A percentile compares a stretch with the other conserved stretches of the same genome.
Conservation (phyloP, 345 rosid genomes). For the Luvunga scandens region DNA sequence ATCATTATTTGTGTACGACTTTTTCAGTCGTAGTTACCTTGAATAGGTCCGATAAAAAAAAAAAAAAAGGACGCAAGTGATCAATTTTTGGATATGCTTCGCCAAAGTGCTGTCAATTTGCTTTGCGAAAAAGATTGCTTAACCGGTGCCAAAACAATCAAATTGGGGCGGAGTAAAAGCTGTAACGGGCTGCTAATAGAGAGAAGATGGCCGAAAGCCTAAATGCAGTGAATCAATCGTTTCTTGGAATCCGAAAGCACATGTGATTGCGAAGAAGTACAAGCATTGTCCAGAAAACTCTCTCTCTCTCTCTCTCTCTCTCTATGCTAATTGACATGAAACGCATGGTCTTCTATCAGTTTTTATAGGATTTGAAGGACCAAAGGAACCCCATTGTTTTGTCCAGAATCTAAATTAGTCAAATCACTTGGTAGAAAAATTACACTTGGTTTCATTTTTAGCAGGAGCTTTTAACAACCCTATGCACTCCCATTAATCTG, state of each 20-base stretch:
- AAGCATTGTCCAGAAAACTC: background rate
- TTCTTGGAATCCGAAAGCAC: background rate
- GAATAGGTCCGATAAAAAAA: too few species aligned
- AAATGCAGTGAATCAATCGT: background rate
- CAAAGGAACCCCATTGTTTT: background rate
- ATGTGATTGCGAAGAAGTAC: background rate
- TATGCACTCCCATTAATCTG: background rate
- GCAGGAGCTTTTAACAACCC: conserved; percentile 1
- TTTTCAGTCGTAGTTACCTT: too few species aligned
- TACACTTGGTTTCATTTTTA: background rate
- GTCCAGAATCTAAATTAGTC: background rate
- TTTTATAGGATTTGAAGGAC: background rate
- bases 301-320: too few species aligned
- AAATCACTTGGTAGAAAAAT: background rate
- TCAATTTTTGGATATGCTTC: background rate
- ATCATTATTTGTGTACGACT: too few species aligned
- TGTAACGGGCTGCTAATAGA: background rate
- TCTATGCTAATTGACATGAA: background rate
- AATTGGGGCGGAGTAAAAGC: background rate
- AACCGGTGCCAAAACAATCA: background rate
- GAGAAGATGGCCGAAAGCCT: background rate
- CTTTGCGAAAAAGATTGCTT: background rate
- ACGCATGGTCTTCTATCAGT: background rate
- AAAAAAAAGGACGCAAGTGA: too few species aligned
- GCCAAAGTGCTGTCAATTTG: background rate